A percentile compares a stretch with the other conserved stretches of the same genome.
These are phyloP conservation scores for Curvularia verruculosa DNA, from an alignment of 2,329 filamentous ascomycete species.

Conservation along the genomic window DNA sequence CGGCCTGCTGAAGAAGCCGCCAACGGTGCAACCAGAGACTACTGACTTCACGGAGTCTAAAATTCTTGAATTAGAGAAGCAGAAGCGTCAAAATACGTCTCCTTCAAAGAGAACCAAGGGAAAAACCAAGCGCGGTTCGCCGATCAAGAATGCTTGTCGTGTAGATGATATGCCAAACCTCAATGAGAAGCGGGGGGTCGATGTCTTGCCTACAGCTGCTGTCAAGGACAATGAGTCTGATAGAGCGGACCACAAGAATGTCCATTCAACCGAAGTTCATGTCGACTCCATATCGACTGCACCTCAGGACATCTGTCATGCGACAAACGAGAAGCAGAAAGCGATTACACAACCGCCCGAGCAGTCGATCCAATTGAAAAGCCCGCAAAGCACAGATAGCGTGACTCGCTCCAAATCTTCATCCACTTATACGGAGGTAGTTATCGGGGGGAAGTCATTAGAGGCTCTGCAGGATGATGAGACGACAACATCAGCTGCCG, in stretches of 20 bases:
- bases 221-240: neutral
- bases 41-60: neutral
- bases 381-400: neutral
- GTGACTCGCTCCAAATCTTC: neutral
- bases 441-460: neutral
- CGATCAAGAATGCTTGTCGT: neutral
- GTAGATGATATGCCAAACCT: neutral
- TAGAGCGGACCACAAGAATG: neutral
- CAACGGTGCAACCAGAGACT: conserved; percentile 6
- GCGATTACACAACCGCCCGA: neutral
- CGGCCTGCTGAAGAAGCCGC: conserved; percentile 30
- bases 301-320: neutral
- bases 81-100: conserved; percentile 22
- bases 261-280: neutral
- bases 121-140: conserved; percentile 1
- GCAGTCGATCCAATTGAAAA: neutral
- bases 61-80: conserved; percentile 27
- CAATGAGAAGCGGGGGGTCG: neutral
- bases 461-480: neutral
- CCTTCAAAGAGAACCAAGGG: conserved; percentile 14
- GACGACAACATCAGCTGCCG: neutral
- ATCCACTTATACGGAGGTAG: neutral
- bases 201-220: neutral
- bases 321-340: neutral
- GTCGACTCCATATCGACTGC: neutral